phyloP scores from a whole-genome alignment of 2,329 filamentous ascomycete genomes.

The Zopfia rhizophila region DNA sequence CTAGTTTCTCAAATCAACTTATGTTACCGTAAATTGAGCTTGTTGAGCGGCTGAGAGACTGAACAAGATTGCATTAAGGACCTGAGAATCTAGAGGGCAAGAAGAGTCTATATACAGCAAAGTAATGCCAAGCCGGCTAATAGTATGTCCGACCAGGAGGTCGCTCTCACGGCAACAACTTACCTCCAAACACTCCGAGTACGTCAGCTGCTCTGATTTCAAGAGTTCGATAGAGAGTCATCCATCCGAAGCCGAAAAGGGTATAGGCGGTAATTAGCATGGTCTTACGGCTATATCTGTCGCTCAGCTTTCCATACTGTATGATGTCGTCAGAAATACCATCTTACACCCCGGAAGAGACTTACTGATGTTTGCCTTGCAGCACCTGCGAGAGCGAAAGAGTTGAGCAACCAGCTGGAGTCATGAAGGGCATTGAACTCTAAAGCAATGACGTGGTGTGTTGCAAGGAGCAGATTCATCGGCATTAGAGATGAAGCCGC shows the following conservation, averaged over 20 bases:
- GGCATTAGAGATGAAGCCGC: slow-evolving; percentile 73
- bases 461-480: slow-evolving; percentile 75
- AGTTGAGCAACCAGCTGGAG: slow-evolving; percentile 57
- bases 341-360: not conserved
- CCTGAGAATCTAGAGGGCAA: too few relatives aligned
- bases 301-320: slow-evolving; percentile 57
- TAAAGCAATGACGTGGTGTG: slow-evolving; percentile 65
- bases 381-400: slow-evolving; percentile 56
- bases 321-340: not conserved
- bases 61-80: too few relatives aligned
- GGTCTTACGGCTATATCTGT: slow-evolving; percentile 57
- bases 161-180: too few relatives aligned
- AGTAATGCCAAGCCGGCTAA: too few relatives aligned
- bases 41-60: too few relatives aligned
- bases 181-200: too few relatives aligned
- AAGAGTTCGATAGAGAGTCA: too few relatives aligned
- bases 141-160: too few relatives aligned
- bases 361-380: slow-evolving; percentile 51
- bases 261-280: slow-evolving; percentile 53
- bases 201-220: too few relatives aligned
- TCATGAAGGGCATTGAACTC: slow-evolving; percentile 56
- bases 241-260: slow-evolving; percentile 54
- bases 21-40: too few relatives aligned
- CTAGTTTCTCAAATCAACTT: not conserved
- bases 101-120: too few relatives aligned